phyloP scores from a whole-genome alignment of 768 basidiomycete species.

The Mycena sanguinolenta region DNA sequence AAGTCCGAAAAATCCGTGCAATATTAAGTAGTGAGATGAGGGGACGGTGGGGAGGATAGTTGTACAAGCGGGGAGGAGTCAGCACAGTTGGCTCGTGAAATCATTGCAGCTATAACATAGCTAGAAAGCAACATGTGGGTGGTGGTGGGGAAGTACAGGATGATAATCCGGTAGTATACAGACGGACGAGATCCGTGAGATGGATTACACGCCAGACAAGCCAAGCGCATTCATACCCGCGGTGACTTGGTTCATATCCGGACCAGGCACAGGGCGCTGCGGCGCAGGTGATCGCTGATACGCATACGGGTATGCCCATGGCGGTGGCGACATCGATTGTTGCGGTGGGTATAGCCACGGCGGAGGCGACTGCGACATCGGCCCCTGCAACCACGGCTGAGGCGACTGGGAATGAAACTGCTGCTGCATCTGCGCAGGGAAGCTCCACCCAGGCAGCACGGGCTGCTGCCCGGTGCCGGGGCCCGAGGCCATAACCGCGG shows the following conservation, averaged over 20 bases:
- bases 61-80: too few species aligned
- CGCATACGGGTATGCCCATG: conserved; percentile 3
- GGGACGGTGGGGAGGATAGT: too few species aligned
- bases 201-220: conserved; percentile 17
- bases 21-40: too few species aligned
- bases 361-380: not conserved
- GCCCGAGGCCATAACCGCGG: conserved; percentile 9
- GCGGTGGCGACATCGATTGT: conserved; percentile 6
- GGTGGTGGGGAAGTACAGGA: not conserved
- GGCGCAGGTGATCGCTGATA: conserved; percentile 12
- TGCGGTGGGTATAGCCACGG: not conserved
- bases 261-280: not conserved
- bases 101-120: too few species aligned
- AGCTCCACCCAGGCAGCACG: conserved; percentile 25
- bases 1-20: too few species aligned
- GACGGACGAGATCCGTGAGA: not conserved
- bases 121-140: too few species aligned
- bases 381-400: not conserved
- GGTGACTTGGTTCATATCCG: conserved; percentile 19
- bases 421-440: conserved; percentile 13
- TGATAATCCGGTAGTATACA: not conserved
- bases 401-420: conserved; percentile 15
- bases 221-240: conserved; percentile 30
- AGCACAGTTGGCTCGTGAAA: too few species aligned
- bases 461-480: not conserved